Evolutionary conservation across 768 basidiomycete species (phyloP).

Genomic region (Kwoniella dejecticola): DNA sequence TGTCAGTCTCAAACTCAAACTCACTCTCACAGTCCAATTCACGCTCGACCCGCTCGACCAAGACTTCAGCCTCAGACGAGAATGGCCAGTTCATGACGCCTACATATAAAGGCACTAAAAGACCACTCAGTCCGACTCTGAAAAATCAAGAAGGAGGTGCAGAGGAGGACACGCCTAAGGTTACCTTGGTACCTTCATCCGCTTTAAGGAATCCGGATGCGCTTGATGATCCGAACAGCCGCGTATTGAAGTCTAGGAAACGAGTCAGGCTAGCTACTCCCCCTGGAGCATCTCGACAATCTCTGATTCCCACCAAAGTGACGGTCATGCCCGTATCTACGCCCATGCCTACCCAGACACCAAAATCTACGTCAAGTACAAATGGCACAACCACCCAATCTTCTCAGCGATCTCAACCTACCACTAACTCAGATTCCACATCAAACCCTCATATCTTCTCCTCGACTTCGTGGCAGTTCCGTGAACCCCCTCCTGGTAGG

Average conservation of each 20-base stretch:
- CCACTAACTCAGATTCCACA: constrained; percentile 25
- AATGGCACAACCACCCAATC: not conserved
- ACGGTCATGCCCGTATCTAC: not conserved
- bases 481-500: constrained; percentile 19
- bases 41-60: not conserved
- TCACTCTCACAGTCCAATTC: too few species aligned
- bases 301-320: constrained; percentile 8
- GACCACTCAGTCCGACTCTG: constrained; percentile 17
- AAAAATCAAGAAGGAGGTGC: constrained; percentile 12
- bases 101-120: constrained; percentile 8
- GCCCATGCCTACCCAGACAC: constrained; percentile 6
- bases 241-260: constrained; percentile 21
- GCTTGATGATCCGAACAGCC: constrained; percentile 5
- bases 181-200: constrained; percentile 9
- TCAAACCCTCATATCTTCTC: constrained; percentile 17
- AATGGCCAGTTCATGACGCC: constrained; percentile 7
- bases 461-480: constrained; percentile 29
- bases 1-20: not conserved
- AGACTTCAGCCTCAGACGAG: not conserved
- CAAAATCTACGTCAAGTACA: constrained; percentile 5
- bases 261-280: constrained; percentile 42
- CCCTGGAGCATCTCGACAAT: constrained; percentile 15
- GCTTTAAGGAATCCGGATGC: constrained; percentile 6
- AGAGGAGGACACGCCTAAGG: constrained; percentile 8
- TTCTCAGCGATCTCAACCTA: constrained; percentile 14